Conservation (phyloP, 2,329 filamentous ascomycete genomes). For the Paecilomyces niveus region DNA sequence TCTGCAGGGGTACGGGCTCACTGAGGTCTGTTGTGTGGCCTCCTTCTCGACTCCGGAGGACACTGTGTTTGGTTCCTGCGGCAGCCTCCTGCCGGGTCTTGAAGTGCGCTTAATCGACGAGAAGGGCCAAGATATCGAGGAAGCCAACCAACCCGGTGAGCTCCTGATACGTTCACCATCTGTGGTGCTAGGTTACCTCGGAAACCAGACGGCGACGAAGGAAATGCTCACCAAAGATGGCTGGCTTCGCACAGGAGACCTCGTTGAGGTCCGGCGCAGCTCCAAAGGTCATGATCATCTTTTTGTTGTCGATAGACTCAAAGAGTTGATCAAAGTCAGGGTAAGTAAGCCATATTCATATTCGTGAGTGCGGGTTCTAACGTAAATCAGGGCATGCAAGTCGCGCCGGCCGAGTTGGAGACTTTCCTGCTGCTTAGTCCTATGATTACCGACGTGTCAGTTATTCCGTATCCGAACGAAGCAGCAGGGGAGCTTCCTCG, state of each 20-base stretch:
- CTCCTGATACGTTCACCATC: conserved; percentile 65
- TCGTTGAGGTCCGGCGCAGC: conserved; percentile 9
- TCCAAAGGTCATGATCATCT: conserved; percentile 17
- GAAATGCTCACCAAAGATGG: conserved; percentile 54
- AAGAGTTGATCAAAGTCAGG: conserved; percentile 21
- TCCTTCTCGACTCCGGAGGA: conserved; percentile 48
- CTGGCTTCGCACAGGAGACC: conserved; percentile 22
- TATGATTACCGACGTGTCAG: conserved; percentile 37
- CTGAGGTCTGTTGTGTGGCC: conserved; percentile 61
- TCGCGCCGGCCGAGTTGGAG: conserved; percentile 44
- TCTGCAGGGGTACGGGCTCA: too few species aligned
- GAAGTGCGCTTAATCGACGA: conserved; percentile 56
- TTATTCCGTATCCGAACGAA: conserved; percentile 34
- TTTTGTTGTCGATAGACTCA: conserved; percentile 38
- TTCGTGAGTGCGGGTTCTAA: too few species aligned
- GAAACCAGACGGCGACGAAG: conserved; percentile 67
- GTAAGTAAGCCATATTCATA: conserved; percentile 3
- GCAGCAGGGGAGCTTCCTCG: conserved; percentile 35
- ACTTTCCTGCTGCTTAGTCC: conserved; percentile 36
- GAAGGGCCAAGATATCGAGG: conserved; percentile 60
- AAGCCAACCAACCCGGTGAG: conserved; percentile 64
- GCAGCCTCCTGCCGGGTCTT: conserved; percentile 55
- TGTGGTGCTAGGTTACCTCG: conserved; percentile 68
- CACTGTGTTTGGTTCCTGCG: conserved; percentile 59
- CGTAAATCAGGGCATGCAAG: conserved; percentile 35